phyloP scores from a whole-genome alignment of 345 rosid genomes.

The Salix caprea region DNA sequence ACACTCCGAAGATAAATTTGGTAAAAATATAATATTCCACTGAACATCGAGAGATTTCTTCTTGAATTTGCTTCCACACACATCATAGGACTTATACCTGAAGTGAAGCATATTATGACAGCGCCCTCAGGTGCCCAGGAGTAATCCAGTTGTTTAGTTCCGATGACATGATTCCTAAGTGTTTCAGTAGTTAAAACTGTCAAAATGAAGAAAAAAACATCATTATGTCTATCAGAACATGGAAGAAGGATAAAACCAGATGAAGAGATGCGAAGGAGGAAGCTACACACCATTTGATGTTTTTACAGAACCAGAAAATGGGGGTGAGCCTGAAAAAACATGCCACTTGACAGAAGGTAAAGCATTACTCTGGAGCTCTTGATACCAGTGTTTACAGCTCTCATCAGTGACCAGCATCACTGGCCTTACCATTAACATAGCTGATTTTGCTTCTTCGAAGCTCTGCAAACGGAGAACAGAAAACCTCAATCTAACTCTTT shows the following conservation, averaged over 20 bases:
- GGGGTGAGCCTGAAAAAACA: constrained; percentile 41
- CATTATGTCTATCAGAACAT: background rate
- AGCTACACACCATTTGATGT: constrained; percentile 32
- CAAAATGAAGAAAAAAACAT: constrained; percentile 10
- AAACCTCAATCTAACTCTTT: background rate
- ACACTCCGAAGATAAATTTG: background rate
- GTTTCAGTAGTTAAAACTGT: constrained; percentile 47
- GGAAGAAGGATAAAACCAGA: background rate
- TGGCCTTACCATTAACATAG: constrained; percentile 49
- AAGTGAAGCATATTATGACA: constrained; percentile 76
- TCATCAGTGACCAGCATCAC: constrained; percentile 64
- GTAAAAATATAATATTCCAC: background rate
- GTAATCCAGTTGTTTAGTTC: constrained; percentile 25
- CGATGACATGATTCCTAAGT: constrained; percentile 19
- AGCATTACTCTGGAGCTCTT: constrained; percentile 23
- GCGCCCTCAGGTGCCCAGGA: constrained; percentile 72
- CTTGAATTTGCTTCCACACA: no score
- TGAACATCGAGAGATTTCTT: background rate
- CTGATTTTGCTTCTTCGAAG: constrained; percentile 59
- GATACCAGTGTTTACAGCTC: constrained; percentile 49
- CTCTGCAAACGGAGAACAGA: constrained; percentile 35
- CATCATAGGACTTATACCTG: constrained; percentile 36
- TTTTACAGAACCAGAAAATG: constrained; percentile 20
- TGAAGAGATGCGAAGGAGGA: background rate
- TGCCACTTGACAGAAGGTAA: constrained; percentile 63